Base-by-base conservation (phyloP, 2,329 filamentous ascomycete species). In the Diaporthe batatas region DNA sequence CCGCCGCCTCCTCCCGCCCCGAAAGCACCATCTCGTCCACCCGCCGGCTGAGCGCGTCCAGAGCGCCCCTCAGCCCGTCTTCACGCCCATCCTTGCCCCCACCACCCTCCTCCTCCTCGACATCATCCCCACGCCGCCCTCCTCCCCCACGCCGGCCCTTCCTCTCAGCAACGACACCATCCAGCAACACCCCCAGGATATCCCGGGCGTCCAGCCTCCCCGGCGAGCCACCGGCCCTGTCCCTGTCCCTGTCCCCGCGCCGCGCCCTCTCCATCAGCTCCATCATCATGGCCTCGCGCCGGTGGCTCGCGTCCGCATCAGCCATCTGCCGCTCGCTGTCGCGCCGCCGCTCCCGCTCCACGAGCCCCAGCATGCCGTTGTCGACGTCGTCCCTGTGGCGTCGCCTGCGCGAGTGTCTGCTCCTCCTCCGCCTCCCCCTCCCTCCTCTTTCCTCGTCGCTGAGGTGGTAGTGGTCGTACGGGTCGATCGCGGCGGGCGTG, bases 221-320 rank as follows among this genome's bases (percentile, higher is more conserved):
- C 3, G 59, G 6, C 4, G 11, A 11, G 11, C 14, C 39, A 42
- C 39, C 29, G 2, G 18, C 39, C 11, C 58, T 1, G 10, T 18
- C 18, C 2, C 42, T 6, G 8, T 32, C 59, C 16, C 68, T 44
- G 21, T 65, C 67, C 6, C 51, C 16, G 2, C 44, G 44, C 51
- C 68, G 53, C 57, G 62, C 57, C 55, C 71, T 57, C 36, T 71
- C 72, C 21, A 73, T 23, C 34, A 71, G 54, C 44, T 32, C 58
- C 53, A 73, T 47, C 69, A 71, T 47, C 23, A 25, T 54, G 21
- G 29, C 42, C 34, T 73, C 59, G 21, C 59, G 54, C 59, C 58
- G 21, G 25, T 62, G 36, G 23, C 36, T 49, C 23, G 44, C 64
- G 4, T 67, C 72, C 23, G 44, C 51, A 55, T 71, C 42, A 2